Evolutionary conservation across 176 grass and related monocot species (phyloP), one percentile per base, ranked within the genome.

Genomic region (Themeda triandra): DNA sequence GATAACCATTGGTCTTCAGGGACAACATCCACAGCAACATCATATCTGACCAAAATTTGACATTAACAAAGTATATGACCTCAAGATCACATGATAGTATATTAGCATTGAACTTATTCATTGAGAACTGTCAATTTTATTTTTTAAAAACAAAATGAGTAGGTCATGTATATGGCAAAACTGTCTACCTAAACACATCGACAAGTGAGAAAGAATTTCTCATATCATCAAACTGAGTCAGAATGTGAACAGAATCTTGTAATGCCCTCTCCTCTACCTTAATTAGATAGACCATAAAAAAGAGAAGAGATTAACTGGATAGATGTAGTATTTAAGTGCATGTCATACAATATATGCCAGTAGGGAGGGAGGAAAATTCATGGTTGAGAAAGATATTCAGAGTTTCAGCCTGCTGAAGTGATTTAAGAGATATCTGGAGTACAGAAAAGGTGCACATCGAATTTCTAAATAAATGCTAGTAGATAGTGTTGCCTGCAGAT

Each of bases 211-310:
- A 95, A 78, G 81, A 81, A 73, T 86, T 82, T 49, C 62, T 78
- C 91, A 98, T 87, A 63, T 98, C 89, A 69, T 92, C 85, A 77
- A 95, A 93, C 66, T 92, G 85, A 64, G 91, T 92, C 53, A 83
- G 86, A 89, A 98, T 96, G 8, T 70, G 87, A 36, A 98, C 91
- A 70, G 96, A 98, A 80, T 98, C 96, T 83, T 94, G 85, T 90
- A 98, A 89, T 76, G 96, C 93, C 84, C 88, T 94, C 39, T 90
- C 91, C 80, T 95, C 93, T 87, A 98, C 89, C 93, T 98, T n/a
- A n/a, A n/a, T n/a, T n/a, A n/a, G n/a, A n/a, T 89, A 74, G 72
- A 45, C 36, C 45, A 23, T 56, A 19, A 49, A 49, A 49, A 49
- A 41, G 42, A 6, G 19, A 71, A 78, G 15, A 25, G 4, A 86